A percentile compares a stretch with the other conserved stretches of the same genome.
Evolutionary conservation across 306 rosid species (phyloP).

Genomic region (Parietaria judaica): DNA sequence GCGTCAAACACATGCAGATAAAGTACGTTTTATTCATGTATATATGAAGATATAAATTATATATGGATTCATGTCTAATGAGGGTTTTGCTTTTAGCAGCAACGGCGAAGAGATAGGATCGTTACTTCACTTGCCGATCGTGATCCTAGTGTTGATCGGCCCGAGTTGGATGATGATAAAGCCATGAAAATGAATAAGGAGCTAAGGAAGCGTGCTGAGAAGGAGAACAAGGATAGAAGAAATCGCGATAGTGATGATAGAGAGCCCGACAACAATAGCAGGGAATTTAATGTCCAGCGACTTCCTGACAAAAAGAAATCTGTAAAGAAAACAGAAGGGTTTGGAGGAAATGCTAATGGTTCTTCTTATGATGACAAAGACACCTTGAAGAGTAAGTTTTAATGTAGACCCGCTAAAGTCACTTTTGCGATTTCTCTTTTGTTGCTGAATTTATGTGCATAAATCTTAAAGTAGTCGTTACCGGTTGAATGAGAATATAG

Average conservation of each 20-base stretch:
- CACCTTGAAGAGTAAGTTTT: conserved; percentile 48
- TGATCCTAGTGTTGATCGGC: conserved; percentile 64
- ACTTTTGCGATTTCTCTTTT: conserved; percentile 6
- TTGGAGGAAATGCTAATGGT: conserved; percentile 46
- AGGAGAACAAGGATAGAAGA: conserved; percentile 64
- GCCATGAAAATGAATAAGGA: conserved; percentile 61
- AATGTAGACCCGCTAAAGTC: neutral
- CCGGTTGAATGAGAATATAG: neutral
- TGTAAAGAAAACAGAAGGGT: conserved; percentile 57
- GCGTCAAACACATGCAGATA: conserved; percentile 52
- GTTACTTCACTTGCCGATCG: conserved; percentile 45
- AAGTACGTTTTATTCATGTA: conserved; percentile 21
- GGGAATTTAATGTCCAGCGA: conserved; percentile 51
- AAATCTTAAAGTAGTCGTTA: conserved; percentile 1
- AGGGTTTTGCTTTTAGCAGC: conserved; percentile 33
- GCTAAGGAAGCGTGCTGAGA: conserved; percentile 50
- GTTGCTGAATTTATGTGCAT: conserved; percentile 5
- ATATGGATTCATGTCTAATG: conserved; percentile 6
- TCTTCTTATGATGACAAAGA: conserved; percentile 68
- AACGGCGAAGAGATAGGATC: conserved; percentile 67
- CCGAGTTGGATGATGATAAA: conserved; percentile 70
- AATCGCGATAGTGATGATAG: conserved; percentile 63
- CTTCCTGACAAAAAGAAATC: conserved; percentile 63
- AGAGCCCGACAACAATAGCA: conserved; percentile 50
- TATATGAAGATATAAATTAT: neutral